Percentiles rank a stretch among this genome's conserved stretches.
phyloP scores from a whole-genome alignment of 2,329 filamentous ascomycete genomes.

The Elsinoe ampelina region DNA sequence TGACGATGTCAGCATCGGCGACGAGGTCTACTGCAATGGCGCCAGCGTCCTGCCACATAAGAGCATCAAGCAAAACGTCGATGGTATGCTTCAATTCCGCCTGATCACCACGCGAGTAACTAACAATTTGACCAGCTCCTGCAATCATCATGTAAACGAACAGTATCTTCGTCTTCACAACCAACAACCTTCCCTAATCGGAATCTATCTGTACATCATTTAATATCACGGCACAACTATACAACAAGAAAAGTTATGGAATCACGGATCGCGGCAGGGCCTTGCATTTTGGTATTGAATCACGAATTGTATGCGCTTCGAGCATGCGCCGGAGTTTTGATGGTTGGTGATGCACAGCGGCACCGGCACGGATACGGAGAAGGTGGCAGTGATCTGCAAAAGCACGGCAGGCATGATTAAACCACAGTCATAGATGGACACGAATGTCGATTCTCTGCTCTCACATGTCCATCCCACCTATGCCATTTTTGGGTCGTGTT shows the following conservation, averaged over 20 bases:
- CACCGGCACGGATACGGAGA: neutral
- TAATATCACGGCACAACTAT: slow-evolving; percentile 8
- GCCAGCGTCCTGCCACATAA: slow-evolving; percentile 86
- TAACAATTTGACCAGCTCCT: slow-evolving; percentile 19
- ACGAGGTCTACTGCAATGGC: slow-evolving; percentile 98
- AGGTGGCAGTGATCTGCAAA: slow-evolving; percentile 7
- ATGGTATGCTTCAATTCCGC: slow-evolving; percentile 45
- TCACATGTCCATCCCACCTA: neutral
- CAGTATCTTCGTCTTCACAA: neutral
- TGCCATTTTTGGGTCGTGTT: neutral
- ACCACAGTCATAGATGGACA: neutral
- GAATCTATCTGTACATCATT: slow-evolving; percentile 11
- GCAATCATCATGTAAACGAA: slow-evolving; percentile 25
- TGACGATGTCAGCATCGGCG: slow-evolving; percentile 93
- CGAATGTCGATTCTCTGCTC: slow-evolving; percentile 9
- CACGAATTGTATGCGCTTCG: neutral
- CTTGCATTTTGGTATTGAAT: neutral
- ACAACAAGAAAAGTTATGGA: slow-evolving; percentile 3
- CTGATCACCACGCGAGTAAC: slow-evolving; percentile 11
- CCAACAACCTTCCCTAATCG: neutral
- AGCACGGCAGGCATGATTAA: slow-evolving; percentile 1
- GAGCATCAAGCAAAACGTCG: slow-evolving; percentile 97
- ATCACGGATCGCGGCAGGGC: neutral
- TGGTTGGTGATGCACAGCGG: neutral
- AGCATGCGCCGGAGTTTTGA: slow-evolving; percentile 9